A percentile compares a stretch with the other conserved stretches of the same genome.
phyloP scores from a whole-genome alignment of 306 rosid species.

The Pueraria montana region DNA sequence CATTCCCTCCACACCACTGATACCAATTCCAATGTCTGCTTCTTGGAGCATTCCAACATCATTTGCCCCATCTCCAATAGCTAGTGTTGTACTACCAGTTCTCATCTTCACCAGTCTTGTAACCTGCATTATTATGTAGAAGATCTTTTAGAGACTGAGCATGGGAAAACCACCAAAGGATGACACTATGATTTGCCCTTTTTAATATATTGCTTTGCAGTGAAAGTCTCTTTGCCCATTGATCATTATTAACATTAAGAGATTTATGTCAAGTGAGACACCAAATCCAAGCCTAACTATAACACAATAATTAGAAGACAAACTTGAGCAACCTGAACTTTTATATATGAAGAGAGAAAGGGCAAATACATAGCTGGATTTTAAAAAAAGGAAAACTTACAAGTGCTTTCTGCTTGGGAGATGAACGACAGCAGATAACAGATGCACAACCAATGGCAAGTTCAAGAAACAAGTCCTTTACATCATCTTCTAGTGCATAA shows the following conservation, averaged over 20 bases:
- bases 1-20: conserved; percentile 99
- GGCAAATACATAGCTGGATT: background rate
- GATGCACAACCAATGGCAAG: conserved; percentile 97
- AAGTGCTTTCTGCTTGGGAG: conserved; percentile 98
- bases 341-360: conserved; percentile 29
- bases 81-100: conserved; percentile 85
- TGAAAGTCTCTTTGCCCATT: background rate
- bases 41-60: conserved; percentile 99
- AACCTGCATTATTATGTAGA: conserved; percentile 62
- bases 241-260: conserved; percentile 21
- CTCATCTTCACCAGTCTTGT: conserved; percentile 81
- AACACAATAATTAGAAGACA: background rate
- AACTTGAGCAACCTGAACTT: conserved; percentile 18
- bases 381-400: conserved; percentile 55
- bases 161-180: conserved; percentile 30
- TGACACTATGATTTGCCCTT: conserved; percentile 3
- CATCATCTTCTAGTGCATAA: conserved; percentile 85
- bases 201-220: conserved; percentile 2
- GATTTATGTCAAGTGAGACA: background rate
- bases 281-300: background rate
- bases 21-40: conserved; percentile 98
- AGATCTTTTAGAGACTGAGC: conserved; percentile 34
- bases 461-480: conserved; percentile 81
- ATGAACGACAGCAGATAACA: conserved; percentile 97
- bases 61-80: conserved; percentile 99